Evolutionary conservation across 2,329 filamentous ascomycete species (phyloP).

Genomic region (Fusarium chlamydosporum): DNA sequence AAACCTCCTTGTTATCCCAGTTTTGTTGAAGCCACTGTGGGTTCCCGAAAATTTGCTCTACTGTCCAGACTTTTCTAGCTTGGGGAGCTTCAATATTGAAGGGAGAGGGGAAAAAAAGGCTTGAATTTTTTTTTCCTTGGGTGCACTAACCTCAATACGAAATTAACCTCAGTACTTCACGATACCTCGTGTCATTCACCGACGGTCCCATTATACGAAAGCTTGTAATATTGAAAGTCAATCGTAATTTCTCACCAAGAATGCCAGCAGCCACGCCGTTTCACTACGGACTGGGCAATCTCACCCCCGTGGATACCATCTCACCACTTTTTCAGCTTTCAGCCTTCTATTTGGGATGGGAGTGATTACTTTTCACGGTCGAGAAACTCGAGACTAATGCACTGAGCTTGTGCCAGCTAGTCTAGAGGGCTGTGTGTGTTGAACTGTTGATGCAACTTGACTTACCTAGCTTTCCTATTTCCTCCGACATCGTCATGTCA

Average conservation of each 20-base stretch:
- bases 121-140: slow-evolving; percentile 11
- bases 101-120: not conserved
- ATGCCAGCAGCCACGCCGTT: slow-evolving; percentile 37
- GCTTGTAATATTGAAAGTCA: slow-evolving; percentile 17
- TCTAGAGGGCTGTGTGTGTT: not conserved
- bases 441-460: not conserved
- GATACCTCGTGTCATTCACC: slow-evolving; percentile 25
- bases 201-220: slow-evolving; percentile 8
- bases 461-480: slow-evolving; percentile 3
- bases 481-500: slow-evolving; percentile 14
- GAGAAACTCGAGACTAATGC: slow-evolving; percentile 8
- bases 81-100: slow-evolving; percentile 21
- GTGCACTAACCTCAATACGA: slow-evolving; percentile 28
- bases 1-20: slow-evolving; percentile 20
- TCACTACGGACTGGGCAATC: slow-evolving; percentile 15
- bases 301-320: slow-evolving; percentile 18
- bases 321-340: slow-evolving; percentile 17
- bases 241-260: slow-evolving; percentile 19
- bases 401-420: slow-evolving; percentile 10
- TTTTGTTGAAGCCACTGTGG: slow-evolving; percentile 28
- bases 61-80: slow-evolving; percentile 39
- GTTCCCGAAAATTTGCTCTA: slow-evolving; percentile 42
- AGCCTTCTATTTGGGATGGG: slow-evolving; percentile 6
- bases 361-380: not conserved
- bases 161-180: slow-evolving; percentile 22